Percentiles rank a stretch among this genome's conserved stretches.
Evolutionary conservation across 2,329 filamentous ascomycete species (phyloP).

Genomic region (Podosphaera aphanis): DNA sequence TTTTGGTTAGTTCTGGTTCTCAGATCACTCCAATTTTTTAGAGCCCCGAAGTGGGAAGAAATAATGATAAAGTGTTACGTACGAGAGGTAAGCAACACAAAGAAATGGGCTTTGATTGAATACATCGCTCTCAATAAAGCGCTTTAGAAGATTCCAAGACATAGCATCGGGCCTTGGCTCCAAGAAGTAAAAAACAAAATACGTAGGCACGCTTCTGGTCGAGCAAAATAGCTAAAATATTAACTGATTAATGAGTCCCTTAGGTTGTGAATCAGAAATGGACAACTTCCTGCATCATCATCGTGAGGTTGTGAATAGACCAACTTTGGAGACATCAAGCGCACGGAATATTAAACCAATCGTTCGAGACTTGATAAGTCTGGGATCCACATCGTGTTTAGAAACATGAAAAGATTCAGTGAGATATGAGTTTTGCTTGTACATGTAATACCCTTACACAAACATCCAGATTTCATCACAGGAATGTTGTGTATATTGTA

Average conservation of each 20-base stretch:
- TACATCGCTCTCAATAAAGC: constrained; percentile 82
- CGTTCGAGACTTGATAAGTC: not conserved
- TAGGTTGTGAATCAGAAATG: not conserved
- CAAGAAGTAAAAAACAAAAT: not conserved
- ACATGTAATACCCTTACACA: not conserved
- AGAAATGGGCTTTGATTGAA: constrained; percentile 81
- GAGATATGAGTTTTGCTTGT: not conserved
- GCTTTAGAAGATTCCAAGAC: constrained; percentile 73
- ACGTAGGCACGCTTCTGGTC: not conserved
- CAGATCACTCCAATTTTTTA: not conserved
- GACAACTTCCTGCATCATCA: not conserved
- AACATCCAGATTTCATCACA: not conserved
- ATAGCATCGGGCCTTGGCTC: constrained; percentile 31
- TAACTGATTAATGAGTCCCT: not conserved
- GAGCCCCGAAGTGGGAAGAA: constrained; percentile 1
- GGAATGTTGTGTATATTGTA: too few species aligned
- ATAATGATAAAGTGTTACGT: constrained; percentile 12
- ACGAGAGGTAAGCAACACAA: constrained; percentile 74
- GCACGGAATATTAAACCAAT: not conserved
- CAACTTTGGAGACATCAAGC: not conserved
- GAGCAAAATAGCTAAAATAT: not conserved
- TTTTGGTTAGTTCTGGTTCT: not conserved
- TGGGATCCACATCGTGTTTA: not conserved
- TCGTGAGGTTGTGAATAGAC: not conserved
- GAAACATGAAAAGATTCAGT: not conserved